Evolutionary conservation across 1,284 basidiomycete genomes (phyloP), one percentile per base, ranked within the genome.

Genomic region (Cryptococcus sp.): DNA sequence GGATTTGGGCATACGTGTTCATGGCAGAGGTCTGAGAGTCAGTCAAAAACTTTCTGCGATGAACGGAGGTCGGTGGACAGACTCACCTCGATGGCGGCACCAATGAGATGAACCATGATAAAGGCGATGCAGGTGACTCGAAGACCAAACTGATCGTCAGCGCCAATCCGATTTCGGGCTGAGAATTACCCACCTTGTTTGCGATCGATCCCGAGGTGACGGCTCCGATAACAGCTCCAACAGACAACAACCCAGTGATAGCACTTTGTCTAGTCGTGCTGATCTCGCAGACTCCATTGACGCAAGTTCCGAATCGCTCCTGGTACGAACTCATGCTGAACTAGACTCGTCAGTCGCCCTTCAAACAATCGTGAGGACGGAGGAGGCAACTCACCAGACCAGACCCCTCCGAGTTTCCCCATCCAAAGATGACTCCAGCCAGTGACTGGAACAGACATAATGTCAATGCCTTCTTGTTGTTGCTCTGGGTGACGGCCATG

Each of bases 21-120:
- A 58, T 57, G 14, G 66, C 59, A 5, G 70, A 71, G 2, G 54
- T 57, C 64, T 65, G 47, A 11, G 40, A 24, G 14, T n/a, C n/a
- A n/a, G 28, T 21, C 21, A 37, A 16, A 21, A 22, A 40, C 34
- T 14, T 7, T 18, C 28, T 25, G 7, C 14, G 26, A 34, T 9
- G 12, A 32, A 23, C n/a, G 31, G 14, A 24, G 11, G 11, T 26
- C 14, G 24, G 19, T 38, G 1, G 14, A 19, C 5, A 28, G 11
- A 55, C 59, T 45, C 35, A 66, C 65, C 57, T 75, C 74, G 57
- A 75, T 69, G 34, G 73, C 72, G 34, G 72, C 63, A 46, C 74
- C 74, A 50, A 67, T 58, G 45, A 71, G 63, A 65, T 72, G 72
- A 44, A 71, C 52, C 44, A 57, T 50, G 51, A 71, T 71, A 60